Evolutionary conservation across 495 filamentous ascomycete species (phyloP), one percentile per base, ranked within the genome.

Genomic region (Apodospora peruviana): DNA sequence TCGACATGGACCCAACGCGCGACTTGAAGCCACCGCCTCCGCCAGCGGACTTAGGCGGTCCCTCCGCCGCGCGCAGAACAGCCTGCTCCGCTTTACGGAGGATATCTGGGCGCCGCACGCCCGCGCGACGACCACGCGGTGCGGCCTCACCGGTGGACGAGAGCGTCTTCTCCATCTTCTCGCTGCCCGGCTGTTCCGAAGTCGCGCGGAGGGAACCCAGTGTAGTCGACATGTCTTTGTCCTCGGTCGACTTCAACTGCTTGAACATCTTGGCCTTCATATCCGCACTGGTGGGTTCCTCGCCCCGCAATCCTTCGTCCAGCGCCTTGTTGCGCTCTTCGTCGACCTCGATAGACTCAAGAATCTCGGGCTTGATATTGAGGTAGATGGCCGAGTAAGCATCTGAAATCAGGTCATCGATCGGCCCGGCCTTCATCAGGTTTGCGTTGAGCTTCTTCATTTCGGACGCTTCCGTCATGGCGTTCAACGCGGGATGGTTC

Each of bases 401-500:
- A 61, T 99, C 93, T 12, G 81, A 83, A 45, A 96, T 84, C 23
- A 97, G 74, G 60, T 97, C 93, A 59, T 97, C 94, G 37, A 96
- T 87, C 25, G 85, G 74, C 2, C 82, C 79, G 4, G 84, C 79
- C 60, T 91, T 95, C 82, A 91, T 91, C 8, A 93, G 76, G 44
- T 82, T 83, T 40, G 81, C 81, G 63, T 96, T 96, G 35, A 91
- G 76, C 55, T 88, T 91, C 60, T 95, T 95, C n/a, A 97, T 69
- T 58, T 97, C 91, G 40, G 87, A 73, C 5, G 82, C 82, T 47
- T 99, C 94, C 43, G 88, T 81, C 29, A 99, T 73, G 4, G 90
- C 77, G 52, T 86, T 85, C 2, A 96, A 72, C 2, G 74, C 69
- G 7, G 60, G 67, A 55, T 77, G 67, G 18, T 58, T 58, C n/a